Conservation (phyloP, 257 asterid species). For the Cynanchum wilfordii region DNA sequence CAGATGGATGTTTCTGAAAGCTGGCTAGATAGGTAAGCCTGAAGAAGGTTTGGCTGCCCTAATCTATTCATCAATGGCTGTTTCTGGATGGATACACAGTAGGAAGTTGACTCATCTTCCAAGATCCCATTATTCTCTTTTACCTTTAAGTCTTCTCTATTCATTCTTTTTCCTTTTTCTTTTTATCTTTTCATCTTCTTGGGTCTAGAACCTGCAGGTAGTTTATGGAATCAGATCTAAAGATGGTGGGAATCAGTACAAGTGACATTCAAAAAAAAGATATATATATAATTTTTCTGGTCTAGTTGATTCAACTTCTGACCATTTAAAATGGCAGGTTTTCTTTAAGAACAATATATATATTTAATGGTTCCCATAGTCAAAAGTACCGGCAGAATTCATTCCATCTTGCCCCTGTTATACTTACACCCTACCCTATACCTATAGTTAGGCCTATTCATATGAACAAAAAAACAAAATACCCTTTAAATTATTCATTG, state of each 20-base stretch:
- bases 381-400: neutral
- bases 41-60: neutral
- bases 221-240: constrained; percentile 6
- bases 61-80: neutral
- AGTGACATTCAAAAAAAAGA: neutral
- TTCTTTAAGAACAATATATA: neutral
- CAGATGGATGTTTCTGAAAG: neutral
- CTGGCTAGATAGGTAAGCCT: neutral
- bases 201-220: neutral
- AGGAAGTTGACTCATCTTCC: constrained; percentile 3
- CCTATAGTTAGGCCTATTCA: constrained; percentile 1
- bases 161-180: neutral
- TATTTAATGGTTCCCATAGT: neutral
- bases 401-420: constrained; percentile 3
- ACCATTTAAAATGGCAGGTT: constrained; percentile 1
- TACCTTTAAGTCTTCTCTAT: neutral
- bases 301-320: constrained; percentile 1
- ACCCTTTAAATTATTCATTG: neutral
- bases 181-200: constrained; percentile 3
- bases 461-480: neutral
- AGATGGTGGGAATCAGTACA: neutral
- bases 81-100: neutral
- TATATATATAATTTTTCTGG: neutral
- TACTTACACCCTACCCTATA: neutral
- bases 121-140: neutral